Percentiles rank a stretch among this genome's conserved stretches.
Conservation (phyloP, 176 grass and related monocot species). For the Coix lacrymajobi region DNA sequence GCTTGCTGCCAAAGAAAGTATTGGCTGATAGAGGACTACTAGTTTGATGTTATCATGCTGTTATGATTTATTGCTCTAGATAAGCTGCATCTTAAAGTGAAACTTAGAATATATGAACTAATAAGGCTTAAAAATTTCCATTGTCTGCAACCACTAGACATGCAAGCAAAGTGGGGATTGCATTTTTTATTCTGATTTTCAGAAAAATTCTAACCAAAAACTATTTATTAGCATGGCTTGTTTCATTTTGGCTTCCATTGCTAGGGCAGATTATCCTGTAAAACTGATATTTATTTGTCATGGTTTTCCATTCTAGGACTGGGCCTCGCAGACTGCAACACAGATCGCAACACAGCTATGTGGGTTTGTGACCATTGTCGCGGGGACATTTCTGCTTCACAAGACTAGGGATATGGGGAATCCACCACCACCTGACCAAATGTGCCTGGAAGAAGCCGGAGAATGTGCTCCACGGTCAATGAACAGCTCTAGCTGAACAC, state of each 20-base stretch:
- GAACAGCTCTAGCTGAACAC: conserved; percentile 19
- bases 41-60: neutral
- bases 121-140: neutral
- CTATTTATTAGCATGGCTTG: neutral
- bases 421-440: conserved; percentile 30
- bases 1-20: neutral
- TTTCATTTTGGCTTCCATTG: neutral
- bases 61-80: neutral
- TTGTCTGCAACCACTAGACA: neutral
- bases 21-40: neutral
- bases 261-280: neutral
- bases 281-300: conserved; percentile 9
- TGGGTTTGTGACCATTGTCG: conserved; percentile 66
- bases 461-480: conserved; percentile 8
- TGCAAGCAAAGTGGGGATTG: neutral
- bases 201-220: neutral
- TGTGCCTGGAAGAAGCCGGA: conserved; percentile 29
- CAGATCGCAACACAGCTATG: conserved; percentile 64
- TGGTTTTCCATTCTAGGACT: conserved; percentile 49
- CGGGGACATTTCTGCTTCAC: conserved; percentile 77
- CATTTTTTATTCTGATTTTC: too few relatives aligned
- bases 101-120: neutral
- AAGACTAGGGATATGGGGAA: conserved; percentile 65
- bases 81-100: neutral
- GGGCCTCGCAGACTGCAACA: conserved; percentile 49